Conservation (phyloP, 768 basidiomycete species). For the Amyloporia xantha region DNA sequence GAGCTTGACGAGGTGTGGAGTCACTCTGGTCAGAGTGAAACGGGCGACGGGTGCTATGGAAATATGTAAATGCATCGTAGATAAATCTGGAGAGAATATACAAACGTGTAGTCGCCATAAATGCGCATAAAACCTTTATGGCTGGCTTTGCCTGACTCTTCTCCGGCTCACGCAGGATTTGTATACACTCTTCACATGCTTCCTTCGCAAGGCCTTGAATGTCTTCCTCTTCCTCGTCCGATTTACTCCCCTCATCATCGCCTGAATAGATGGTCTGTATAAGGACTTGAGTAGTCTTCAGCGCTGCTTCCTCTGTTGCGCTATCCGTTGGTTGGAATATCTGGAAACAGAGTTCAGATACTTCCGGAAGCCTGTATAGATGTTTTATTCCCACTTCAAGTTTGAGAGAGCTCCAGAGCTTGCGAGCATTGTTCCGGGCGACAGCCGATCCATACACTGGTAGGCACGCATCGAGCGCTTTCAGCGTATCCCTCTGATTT, state of each 20-base stretch:
- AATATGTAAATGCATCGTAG: not conserved
- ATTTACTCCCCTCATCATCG: constrained; percentile 13
- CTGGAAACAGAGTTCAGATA: constrained; percentile 43
- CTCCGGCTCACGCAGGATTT: constrained; percentile 81
- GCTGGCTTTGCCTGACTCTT: constrained; percentile 89
- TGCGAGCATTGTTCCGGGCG: constrained; percentile 55
- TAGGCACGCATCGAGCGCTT: constrained; percentile 69
- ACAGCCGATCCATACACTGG: constrained; percentile 74
- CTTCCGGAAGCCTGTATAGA: no score
- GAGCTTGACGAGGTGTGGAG: constrained; percentile 71
- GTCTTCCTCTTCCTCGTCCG: constrained; percentile 30
- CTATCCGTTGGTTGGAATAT: constrained; percentile 89
- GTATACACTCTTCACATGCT: constrained; percentile 75
- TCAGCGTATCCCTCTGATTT: constrained; percentile 76
- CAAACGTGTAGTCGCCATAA: constrained; percentile 76
- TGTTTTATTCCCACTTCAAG: constrained; percentile 84
- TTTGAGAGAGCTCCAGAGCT: constrained; percentile 89
- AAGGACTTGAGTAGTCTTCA: constrained; percentile 66
- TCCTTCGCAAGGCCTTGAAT: constrained; percentile 58
- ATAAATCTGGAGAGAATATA: constrained; percentile 15
- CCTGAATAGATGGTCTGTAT: constrained; percentile 61
- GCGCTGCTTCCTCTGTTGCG: constrained; percentile 65
- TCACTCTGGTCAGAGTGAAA: constrained; percentile 58
- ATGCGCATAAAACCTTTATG: constrained; percentile 72
- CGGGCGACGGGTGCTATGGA: constrained; percentile 57